Evolutionary conservation across 2,329 filamentous ascomycete genomes (phyloP).

Genomic region (Xylariaceae sp.): DNA sequence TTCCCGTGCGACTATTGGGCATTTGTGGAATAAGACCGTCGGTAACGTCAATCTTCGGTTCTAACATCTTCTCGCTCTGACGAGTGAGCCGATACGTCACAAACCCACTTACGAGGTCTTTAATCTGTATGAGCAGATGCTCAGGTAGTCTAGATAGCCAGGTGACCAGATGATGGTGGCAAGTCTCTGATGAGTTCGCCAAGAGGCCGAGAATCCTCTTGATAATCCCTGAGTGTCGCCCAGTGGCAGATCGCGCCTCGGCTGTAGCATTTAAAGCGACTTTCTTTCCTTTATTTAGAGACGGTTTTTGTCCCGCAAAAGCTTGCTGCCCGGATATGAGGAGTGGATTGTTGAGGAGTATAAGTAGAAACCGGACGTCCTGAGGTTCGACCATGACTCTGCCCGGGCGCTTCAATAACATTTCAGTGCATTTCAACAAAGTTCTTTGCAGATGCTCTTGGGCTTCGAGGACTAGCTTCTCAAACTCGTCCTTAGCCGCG

Average conservation of each 20-base stretch:
- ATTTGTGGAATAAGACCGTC: slow-evolving; percentile 71
- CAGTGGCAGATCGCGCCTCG: slow-evolving; percentile 26
- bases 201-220: slow-evolving; percentile 80
- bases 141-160: slow-evolving; percentile 74
- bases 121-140: slow-evolving; percentile 63
- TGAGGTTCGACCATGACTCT: slow-evolving; percentile 62
- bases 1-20: slow-evolving; percentile 55
- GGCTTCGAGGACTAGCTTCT: slow-evolving; percentile 47
- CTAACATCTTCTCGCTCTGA: slow-evolving; percentile 63
- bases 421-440: slow-evolving; percentile 74
- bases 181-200: slow-evolving; percentile 69
- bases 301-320: slow-evolving; percentile 38
- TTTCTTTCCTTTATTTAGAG: slow-evolving; percentile 20
- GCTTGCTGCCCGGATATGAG: slow-evolving; percentile 46
- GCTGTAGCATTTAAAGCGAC: slow-evolving; percentile 7
- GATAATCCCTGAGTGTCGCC: slow-evolving; percentile 76
- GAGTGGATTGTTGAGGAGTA: slow-evolving; percentile 75
- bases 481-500: slow-evolving; percentile 38
- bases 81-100: slow-evolving; percentile 75
- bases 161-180: slow-evolving; percentile 70
- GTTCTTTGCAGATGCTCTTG: slow-evolving; percentile 66
- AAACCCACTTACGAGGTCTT: slow-evolving; percentile 74
- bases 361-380: slow-evolving; percentile 72
- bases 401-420: slow-evolving; percentile 73
- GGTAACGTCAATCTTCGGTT: slow-evolving; percentile 55